Percentiles rank a stretch among this genome's conserved stretches.
Evolutionary conservation across 331 rosid species (phyloP).

Genomic region (Malus hybrid): DNA sequence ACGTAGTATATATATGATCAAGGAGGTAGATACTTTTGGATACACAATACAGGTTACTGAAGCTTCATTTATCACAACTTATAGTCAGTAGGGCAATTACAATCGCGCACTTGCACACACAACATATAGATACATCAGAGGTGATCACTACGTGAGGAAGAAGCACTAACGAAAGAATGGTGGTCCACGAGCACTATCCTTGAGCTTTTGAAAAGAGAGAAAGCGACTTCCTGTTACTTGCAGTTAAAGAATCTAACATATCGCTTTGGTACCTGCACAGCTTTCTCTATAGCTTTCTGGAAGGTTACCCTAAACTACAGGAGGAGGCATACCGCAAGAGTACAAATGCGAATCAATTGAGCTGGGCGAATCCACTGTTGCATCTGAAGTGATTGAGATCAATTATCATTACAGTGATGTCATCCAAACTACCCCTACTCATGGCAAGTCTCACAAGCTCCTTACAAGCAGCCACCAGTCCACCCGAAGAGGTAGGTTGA

Average conservation of each 20-base stretch:
- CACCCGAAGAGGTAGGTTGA: conserved; percentile 2
- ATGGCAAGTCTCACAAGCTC: conserved; percentile 55
- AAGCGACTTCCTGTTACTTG: background rate
- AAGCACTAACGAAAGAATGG: too few relatives aligned
- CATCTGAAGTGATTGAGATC: conserved; percentile 39
- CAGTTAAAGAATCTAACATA: too few relatives aligned
- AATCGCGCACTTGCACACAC: too few relatives aligned
- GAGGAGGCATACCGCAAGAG: background rate
- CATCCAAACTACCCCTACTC: conserved; percentile 56
- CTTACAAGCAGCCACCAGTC: conserved; percentile 51
- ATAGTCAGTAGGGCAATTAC: too few relatives aligned
- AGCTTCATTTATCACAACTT: too few relatives aligned
- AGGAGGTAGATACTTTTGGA: conserved; percentile 51
- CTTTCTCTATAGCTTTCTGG: too few relatives aligned
- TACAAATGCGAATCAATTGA: conserved; percentile 1
- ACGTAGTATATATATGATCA: conserved; percentile 23
- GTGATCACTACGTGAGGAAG: too few relatives aligned
- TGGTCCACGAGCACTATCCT: too few relatives aligned
- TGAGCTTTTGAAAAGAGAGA: too few relatives aligned
- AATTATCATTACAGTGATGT: conserved; percentile 57
- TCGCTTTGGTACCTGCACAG: too few relatives aligned
- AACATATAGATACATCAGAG: too few relatives aligned
- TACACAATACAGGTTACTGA: conserved; percentile 34
- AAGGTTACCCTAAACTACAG: background rate
- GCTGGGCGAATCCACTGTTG: conserved; percentile 6